Conservation (phyloP, 257 asterid species). For the Fraxinus cuspidata region DNA sequence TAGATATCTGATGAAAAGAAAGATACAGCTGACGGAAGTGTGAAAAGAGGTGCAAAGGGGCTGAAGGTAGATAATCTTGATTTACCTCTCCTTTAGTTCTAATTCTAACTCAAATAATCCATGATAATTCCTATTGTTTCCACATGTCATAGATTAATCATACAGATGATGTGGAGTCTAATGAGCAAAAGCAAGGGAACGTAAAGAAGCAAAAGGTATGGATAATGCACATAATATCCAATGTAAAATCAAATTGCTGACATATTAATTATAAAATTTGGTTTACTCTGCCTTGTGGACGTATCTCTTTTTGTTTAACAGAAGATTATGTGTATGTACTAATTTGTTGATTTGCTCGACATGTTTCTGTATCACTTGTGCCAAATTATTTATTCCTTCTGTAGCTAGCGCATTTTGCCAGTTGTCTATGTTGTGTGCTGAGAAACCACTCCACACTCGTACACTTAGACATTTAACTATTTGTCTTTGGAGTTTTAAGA, state of each 20-base stretch:
- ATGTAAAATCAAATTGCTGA: conserved; percentile 20
- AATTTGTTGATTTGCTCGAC: neutral
- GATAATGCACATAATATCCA: conserved; percentile 9
- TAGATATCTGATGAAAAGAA: conserved; percentile 29
- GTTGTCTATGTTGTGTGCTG: conserved; percentile 7
- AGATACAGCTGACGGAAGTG: conserved; percentile 25
- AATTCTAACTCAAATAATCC: neutral
- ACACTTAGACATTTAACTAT: conserved; percentile 4
- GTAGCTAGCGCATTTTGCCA: conserved; percentile 1
- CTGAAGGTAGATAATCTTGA: conserved; percentile 23
- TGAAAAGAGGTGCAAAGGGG: neutral
- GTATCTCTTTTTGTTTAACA: neutral
- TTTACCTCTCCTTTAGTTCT: neutral
- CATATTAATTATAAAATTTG: neutral
- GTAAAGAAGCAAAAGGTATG: conserved; percentile 73
- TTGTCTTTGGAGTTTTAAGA: neutral
- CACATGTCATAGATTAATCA: conserved; percentile 34
- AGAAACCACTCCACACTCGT: neutral
- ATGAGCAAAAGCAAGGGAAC: conserved; percentile 38
- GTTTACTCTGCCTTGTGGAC: neutral
- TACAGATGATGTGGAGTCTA: conserved; percentile 37
- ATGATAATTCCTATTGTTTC: conserved; percentile 17
- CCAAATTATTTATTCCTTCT: too few species aligned
- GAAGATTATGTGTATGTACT: conserved; percentile 1
- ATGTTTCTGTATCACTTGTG: neutral